Percentiles rank a stretch among this genome's conserved stretches.
Evolutionary conservation across 2,329 filamentous ascomycete genomes (phyloP).

Genomic region (Clonostachys solani): DNA sequence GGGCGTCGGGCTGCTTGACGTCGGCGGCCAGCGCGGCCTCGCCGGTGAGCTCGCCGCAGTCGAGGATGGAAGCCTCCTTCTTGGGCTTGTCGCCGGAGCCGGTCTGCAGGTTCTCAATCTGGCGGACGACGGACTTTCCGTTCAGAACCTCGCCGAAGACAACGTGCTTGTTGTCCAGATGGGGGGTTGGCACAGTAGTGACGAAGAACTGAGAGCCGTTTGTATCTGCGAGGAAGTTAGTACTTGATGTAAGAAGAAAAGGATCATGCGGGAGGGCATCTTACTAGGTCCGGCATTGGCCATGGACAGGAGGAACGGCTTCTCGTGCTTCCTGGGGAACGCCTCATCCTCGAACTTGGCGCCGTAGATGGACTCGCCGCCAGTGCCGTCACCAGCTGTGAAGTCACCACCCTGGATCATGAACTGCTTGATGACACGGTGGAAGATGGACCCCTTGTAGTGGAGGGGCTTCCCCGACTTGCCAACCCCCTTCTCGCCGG

Average conservation of each 20-base stretch:
- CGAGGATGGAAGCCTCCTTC: conserved; percentile 67
- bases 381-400: conserved; percentile 89
- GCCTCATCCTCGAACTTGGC: conserved; percentile 98
- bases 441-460: conserved; percentile 91
- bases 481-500: conserved; percentile 85
- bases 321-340: conserved; percentile 86
- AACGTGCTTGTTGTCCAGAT: conserved; percentile 94
- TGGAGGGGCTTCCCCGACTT: conserved; percentile 80
- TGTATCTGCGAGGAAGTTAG: conserved; percentile 52
- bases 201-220: conserved; percentile 99
- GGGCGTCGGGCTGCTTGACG: conserved; percentile 68
- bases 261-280: conserved; percentile 17
- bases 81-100: conserved; percentile 72
- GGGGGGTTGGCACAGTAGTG: conserved; percentile 90
- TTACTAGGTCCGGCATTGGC: conserved; percentile 90
- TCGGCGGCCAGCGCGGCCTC: conserved; percentile 63
- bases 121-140: conserved; percentile 85
- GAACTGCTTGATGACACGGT: conserved; percentile 97
- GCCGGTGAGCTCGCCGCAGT: conserved; percentile 82
- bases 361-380: conserved; percentile 95
- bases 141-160: conserved; percentile 93
- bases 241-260: neutral
- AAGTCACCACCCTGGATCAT: conserved; percentile 97
- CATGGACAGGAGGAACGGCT: conserved; percentile 93
- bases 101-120: conserved; percentile 81